Conservation (phyloP, 1,139 yeast species). For the Dujonia santamariae region DNA sequence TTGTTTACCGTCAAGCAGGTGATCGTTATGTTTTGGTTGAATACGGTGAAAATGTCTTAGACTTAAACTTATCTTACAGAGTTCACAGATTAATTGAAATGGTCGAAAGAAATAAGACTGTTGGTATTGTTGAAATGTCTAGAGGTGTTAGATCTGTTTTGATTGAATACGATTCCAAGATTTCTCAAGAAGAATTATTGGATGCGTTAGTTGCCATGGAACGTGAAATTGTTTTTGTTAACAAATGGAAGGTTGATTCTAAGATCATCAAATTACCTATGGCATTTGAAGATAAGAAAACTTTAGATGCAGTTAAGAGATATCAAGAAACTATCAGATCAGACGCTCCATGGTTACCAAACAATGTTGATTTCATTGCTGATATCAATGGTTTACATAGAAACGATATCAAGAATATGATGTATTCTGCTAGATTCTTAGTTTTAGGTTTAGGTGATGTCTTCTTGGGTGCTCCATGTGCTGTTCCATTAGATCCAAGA, state of each 20-base stretch:
- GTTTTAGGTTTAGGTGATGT: constrained; percentile 97
- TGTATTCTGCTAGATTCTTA: constrained; percentile 84
- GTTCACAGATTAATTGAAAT: constrained; percentile 77
- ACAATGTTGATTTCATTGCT: constrained; percentile 93
- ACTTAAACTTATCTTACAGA: constrained; percentile 79
- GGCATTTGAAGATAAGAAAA: constrained; percentile 92
- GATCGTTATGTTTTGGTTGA: constrained; percentile 89
- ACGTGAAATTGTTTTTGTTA: constrained; percentile 64
- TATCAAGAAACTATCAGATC: constrained; percentile 91
- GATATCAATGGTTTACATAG: constrained; percentile 79
- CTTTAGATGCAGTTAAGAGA: constrained; percentile 83
- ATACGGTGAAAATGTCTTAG: constrained; percentile 86
- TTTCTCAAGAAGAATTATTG: constrained; percentile 61
- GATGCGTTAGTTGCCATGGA: constrained; percentile 71
- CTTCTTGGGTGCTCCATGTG: constrained; percentile 96
- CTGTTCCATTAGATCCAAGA: constrained; percentile 95
- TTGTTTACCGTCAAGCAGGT: constrained; percentile 93
- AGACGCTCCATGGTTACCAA: constrained; percentile 96
- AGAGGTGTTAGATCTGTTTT: constrained; percentile 95
- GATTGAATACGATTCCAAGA: constrained; percentile 71
- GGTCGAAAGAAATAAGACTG: constrained; percentile 61
- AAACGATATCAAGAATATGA: constrained; percentile 72
- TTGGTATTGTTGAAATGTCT: constrained; percentile 91
- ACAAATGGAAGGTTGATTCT: constrained; percentile 83
- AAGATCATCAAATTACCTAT: constrained; percentile 83